These are phyloP conservation scores for Lipomyces chichibuensis DNA, from an alignment of 805 yeast species.

Conservation along the genomic window DNA sequence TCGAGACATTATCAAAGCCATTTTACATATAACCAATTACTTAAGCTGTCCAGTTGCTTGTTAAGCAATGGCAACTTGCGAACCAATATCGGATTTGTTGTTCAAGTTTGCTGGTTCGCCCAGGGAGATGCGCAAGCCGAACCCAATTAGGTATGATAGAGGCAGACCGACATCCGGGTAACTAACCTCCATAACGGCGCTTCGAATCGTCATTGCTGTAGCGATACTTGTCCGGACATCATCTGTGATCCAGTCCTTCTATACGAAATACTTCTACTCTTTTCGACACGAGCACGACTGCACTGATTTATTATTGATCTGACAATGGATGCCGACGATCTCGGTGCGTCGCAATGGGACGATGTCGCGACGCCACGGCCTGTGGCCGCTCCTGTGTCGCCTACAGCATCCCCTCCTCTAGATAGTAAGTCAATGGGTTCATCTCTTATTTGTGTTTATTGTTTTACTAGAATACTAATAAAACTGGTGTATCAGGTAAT, in stretches of 20 bases:
- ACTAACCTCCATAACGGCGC: neutral
- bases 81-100: neutral
- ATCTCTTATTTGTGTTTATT: neutral
- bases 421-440: constrained; percentile 2
- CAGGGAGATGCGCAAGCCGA: neutral
- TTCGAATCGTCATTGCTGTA: neutral
- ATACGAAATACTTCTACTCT: neutral
- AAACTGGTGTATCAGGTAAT: neutral
- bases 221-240: neutral
- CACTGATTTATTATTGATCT: neutral
- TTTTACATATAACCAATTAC: neutral
- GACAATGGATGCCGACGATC: constrained; percentile 29
- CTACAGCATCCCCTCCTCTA: constrained; percentile 11
- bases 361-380: constrained; percentile 29
- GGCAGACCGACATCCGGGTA: neutral
- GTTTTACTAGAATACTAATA: neutral
- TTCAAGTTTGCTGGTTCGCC: neutral
- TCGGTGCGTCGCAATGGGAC: constrained; percentile 35
- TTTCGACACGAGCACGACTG: neutral
- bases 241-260: neutral
- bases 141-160: no score
- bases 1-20: neutral
- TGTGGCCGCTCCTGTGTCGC: constrained; percentile 5
- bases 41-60: neutral
- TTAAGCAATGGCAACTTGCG: neutral